Evolutionary conservation across 2,329 filamentous ascomycete species (phyloP).

Genomic region (Ophiostoma novo-ulmi): DNA sequence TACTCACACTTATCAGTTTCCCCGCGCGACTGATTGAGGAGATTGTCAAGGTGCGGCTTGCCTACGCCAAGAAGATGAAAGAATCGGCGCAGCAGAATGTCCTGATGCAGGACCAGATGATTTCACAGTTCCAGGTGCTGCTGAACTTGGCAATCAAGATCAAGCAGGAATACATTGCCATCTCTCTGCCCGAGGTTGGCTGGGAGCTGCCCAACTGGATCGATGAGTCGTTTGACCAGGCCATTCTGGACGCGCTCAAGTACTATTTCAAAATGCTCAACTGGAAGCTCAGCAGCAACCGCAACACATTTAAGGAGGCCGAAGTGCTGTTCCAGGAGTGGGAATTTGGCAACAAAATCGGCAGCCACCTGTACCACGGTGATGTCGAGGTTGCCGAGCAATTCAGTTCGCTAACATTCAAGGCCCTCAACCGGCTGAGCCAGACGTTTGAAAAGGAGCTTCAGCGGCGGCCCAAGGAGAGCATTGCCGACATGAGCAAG

Average conservation of each 20-base stretch:
- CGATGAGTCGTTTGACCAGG: constrained; percentile 89
- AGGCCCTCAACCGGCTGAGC: constrained; percentile 82
- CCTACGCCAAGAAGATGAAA: constrained; percentile 91
- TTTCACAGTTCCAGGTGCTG: constrained; percentile 88
- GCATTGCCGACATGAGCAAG: constrained; percentile 85
- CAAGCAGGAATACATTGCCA: constrained; percentile 79
- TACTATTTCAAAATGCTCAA: constrained; percentile 99
- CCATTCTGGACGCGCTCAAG: constrained; percentile 86
- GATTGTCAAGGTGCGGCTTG: constrained; percentile 85
- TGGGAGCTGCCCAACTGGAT: constrained; percentile 97
- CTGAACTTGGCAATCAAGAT: constrained; percentile 88
- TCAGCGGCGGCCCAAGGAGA: constrained; percentile 77
- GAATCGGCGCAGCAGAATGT: constrained; percentile 87
- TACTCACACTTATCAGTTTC: constrained; percentile 94
- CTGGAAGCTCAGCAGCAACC: constrained; percentile 95
- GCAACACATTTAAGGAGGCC: constrained; percentile 98
- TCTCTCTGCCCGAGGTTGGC: constrained; percentile 80
- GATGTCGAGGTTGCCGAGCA: constrained; percentile 97
- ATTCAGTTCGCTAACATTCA: constrained; percentile 89
- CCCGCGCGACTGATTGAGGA: constrained; percentile 93
- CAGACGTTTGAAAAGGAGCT: constrained; percentile 89
- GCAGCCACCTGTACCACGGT: constrained; percentile 82
- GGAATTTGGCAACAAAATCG: constrained; percentile 94
- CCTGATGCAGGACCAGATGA: constrained; percentile 97
- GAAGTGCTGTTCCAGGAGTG: constrained; percentile 96